A percentile compares a stretch with the other conserved stretches of the same genome.
Evolutionary conservation across 2,329 filamentous ascomycete species (phyloP).

Genomic region (Trichophyton rubrum): DNA sequence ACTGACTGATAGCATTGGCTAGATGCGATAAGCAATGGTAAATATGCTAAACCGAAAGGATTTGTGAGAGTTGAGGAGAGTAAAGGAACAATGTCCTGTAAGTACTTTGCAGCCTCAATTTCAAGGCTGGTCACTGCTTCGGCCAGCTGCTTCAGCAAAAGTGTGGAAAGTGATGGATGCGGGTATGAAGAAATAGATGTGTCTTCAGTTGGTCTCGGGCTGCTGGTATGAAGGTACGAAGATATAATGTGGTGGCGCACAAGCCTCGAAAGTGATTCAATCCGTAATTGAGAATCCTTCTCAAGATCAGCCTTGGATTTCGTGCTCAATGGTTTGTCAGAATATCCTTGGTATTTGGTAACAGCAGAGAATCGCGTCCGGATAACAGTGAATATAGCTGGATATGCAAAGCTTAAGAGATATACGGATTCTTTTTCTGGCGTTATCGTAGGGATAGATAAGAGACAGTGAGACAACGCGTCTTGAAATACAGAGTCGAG

Average conservation of each 20-base stretch:
- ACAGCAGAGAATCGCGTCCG: slow-evolving; percentile 26
- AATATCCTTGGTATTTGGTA: not conserved
- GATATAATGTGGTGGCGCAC: slow-evolving; percentile 27
- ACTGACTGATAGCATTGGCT: slow-evolving; percentile 44
- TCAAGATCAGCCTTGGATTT: slow-evolving; percentile 5
- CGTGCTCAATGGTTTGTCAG: not conserved
- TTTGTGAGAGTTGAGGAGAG: slow-evolving; percentile 53
- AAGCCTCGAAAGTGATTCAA: slow-evolving; percentile 17
- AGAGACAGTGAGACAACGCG: slow-evolving; percentile 49
- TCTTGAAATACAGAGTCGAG: slow-evolving; percentile 36
- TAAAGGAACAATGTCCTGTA: slow-evolving; percentile 55
- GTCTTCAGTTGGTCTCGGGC: slow-evolving; percentile 32
- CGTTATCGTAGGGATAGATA: slow-evolving; percentile 64
- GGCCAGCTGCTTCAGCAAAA: slow-evolving; percentile 23
- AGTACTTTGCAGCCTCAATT: slow-evolving; percentile 28
- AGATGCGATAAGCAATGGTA: slow-evolving; percentile 43
- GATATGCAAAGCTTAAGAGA: slow-evolving; percentile 54
- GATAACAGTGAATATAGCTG: slow-evolving; percentile 49
- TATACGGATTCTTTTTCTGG: slow-evolving; percentile 55
- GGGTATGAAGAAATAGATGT: slow-evolving; percentile 35
- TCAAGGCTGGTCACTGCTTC: slow-evolving; percentile 22
- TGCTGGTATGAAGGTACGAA: slow-evolving; percentile 36
- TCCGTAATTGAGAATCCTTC: slow-evolving; percentile 16
- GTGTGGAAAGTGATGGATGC: slow-evolving; percentile 38
- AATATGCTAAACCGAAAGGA: slow-evolving; percentile 50